Evolutionary conservation across 495 filamentous ascomycete species (phyloP), one percentile per base, ranked within the genome.

Genomic region (Saxophila tyrrhenica): DNA sequence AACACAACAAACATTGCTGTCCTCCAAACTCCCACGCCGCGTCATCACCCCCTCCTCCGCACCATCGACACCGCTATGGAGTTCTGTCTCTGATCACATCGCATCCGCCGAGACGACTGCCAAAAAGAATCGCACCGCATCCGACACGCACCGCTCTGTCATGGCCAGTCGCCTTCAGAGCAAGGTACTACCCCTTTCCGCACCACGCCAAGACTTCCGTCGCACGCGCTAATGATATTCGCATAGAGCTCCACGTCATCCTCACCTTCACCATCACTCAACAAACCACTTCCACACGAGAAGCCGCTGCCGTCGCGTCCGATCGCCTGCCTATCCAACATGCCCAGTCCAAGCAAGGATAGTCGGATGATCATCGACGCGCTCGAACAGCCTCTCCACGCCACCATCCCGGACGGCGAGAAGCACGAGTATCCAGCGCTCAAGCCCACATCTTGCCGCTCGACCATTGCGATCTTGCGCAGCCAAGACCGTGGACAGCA

Each of bases 241-340:
- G 29, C 29, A 35, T 13, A 35, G 29, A 35, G 13, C 29, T 35
- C n/a, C n/a, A n/a, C n/a, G n/a, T n/a, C 29, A 13, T 35, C 29
- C 5, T 13, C 29, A 13, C 29, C 13, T 5, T 35, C 29, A 41
- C 17, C 32, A 43, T 35, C 13, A 13, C 7, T 43, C 3, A 38
- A 43, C 50, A 52, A 52, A 21, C 20, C 23, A 16, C 50, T 52
- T 21, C 51, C 44, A 16, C 39, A 23, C 1, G 51, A 61, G 3
- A 61, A 61, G 55, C 35, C 54, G 20, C 39, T 61, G 15, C 58
- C 58, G 17, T 17, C 58, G 5, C 58, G 46, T n/a, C 58, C 58
- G 39, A 35, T 46, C 10, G 39, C 24, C n/a, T 32, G 17, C 5
- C 13, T 60, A 1, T 19, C 38, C 23, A 38, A 20, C 19, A 35